Conservation (phyloP, 176 grass and related monocot species). For the Poa pratensis region DNA sequence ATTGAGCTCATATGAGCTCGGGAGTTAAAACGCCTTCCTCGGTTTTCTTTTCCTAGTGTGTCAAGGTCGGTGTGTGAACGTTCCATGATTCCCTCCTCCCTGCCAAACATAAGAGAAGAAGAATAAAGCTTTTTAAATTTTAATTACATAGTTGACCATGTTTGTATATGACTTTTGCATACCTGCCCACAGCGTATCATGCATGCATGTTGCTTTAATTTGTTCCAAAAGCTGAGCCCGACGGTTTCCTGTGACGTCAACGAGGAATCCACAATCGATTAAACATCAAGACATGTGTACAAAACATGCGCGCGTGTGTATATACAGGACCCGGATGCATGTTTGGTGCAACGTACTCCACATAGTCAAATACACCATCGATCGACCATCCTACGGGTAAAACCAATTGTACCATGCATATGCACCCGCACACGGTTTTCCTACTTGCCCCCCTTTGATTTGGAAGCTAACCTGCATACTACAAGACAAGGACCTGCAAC, state of each 20-base stretch:
- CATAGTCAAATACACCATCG: not conserved
- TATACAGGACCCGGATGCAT: not conserved
- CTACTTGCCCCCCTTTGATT: not conserved
- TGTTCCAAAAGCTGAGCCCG: not conserved
- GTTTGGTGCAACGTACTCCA: not conserved
- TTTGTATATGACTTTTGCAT: not conserved
- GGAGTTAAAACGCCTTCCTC: too few relatives aligned
- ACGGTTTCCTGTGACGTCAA: not conserved
- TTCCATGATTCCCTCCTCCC: not conserved
- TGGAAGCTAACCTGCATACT: conserved; percentile 1
- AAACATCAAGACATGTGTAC: not conserved
- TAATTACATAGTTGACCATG: not conserved
- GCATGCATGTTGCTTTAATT: not conserved
- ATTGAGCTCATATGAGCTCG: too few relatives aligned
- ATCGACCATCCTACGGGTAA: not conserved
- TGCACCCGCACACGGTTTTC: conserved; percentile 7
- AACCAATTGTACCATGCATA: not conserved
- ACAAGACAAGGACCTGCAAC: not conserved
- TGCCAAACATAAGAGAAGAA: not conserved
- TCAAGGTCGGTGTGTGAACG: not conserved
- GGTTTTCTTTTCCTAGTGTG: too few relatives aligned
- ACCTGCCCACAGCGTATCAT: not conserved
- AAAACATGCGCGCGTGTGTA: not conserved
- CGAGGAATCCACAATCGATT: not conserved
- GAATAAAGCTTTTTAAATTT: too few relatives aligned